Evolutionary conservation across 2,329 filamentous ascomycete genomes (phyloP), one percentile per base, ranked within the genome.

Genomic region (Pseudogymnoascus sp.): DNA sequence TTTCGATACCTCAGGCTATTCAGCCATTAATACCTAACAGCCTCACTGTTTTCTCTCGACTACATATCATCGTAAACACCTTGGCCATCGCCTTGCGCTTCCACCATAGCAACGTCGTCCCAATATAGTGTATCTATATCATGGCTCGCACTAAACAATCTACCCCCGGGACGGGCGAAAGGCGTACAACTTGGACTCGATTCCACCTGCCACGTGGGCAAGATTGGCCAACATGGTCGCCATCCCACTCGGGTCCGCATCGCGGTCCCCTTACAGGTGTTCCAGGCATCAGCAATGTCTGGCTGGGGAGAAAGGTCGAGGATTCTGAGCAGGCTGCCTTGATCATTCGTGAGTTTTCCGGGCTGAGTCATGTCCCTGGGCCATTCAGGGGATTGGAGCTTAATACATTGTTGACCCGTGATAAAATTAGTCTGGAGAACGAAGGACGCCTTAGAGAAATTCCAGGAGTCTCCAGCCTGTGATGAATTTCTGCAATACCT

Each of bases 261-360:
- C 42, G 42, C 42, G 42, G 42, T 1, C 42, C 42, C 5, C 42
- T 46, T 46, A 8, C 21, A 14, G 21, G 12, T 14, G 42, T 46
- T 5, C 21, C 14, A 14, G 42, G 42, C 11, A 46, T 46, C 12
- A n/a, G 8, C 4, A 7, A 79, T 64, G 78, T 76, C 0, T 68
- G 75, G 64, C 67, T 62, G n/a, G 64, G 65, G 56, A 69, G 64
- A 37, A 75, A 73, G 62, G 60, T 70, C 10, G 67, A 38, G 4
- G 44, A 65, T 14, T 69, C 67, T 11, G 63, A 61, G 14, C 61
- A 74, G 50, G 69, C 68, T 25, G 67, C 64, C 59, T 68, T 65
- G 5, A 66, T 70, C 14, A 64, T 69, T 5, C 11, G 21, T 46
- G 42, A 46, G 42, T 46, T 46, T 46, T 16, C 11, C n/a, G 8